These are phyloP conservation scores for Coemansia sp. DNA, from an alignment of 192 early-diverging fungal species.

Conservation along the genomic window DNA sequence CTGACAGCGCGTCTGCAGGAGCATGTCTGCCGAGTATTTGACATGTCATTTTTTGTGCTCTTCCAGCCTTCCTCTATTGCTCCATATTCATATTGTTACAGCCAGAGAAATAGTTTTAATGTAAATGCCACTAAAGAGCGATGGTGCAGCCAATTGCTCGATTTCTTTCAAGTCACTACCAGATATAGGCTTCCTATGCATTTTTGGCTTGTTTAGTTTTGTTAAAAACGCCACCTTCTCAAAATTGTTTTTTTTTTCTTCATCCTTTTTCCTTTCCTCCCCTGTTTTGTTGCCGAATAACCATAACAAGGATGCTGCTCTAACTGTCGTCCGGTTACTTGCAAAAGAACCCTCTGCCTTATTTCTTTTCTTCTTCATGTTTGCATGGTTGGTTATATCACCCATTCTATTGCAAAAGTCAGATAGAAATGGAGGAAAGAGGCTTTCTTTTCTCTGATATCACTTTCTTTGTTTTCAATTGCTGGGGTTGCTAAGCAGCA, in stretches of 20 bases:
- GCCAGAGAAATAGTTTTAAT: no score
- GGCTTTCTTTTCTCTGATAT: not conserved
- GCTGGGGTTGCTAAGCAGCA: not conserved
- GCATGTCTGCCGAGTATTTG: not conserved
- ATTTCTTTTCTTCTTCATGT: not conserved
- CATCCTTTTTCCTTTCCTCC: no score
- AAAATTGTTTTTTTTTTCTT: not conserved
- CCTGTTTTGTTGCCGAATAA: not conserved
- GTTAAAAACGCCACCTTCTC: not conserved
- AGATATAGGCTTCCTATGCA: not conserved
- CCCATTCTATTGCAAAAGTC: not conserved
- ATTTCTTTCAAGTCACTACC: not conserved
- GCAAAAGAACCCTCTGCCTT: not conserved
- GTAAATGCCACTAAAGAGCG: no score
- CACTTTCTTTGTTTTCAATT: not conserved
- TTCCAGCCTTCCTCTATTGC: no score
- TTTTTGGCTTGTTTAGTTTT: not conserved
- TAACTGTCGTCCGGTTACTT: not conserved
- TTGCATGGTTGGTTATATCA: not conserved
- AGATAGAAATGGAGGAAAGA: not conserved
- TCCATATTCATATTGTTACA: no score
- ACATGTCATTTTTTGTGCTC: no score
- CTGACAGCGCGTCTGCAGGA: not conserved
- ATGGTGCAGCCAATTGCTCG: not conserved
- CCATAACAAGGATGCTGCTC: not conserved